Base-by-base conservation (phyloP, 768 basidiomycete genomes). In the Tricholoma flavovirens region DNA sequence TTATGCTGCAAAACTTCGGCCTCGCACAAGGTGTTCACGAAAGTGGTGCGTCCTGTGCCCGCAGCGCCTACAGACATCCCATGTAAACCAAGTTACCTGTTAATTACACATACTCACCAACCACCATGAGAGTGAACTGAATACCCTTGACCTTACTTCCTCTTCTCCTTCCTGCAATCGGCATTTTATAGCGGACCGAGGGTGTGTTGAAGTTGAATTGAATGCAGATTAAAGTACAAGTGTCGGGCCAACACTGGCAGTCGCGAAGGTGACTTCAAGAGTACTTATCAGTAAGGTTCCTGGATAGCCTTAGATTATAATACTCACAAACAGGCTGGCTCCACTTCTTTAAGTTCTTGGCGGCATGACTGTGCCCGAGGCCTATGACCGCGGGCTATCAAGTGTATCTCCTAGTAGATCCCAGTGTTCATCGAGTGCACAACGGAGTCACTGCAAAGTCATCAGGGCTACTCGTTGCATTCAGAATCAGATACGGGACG, bases 11-110 rank as follows among this genome's bases (percentile, higher is more conserved):
- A 75, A 22, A 93, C 85, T 59, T 86, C 82, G 4, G 83, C 79
- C 70, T 93, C 91, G 72, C 89, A 90, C 43, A 95, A 83, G 40
- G 92, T 94, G 75, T 95, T 95, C 67, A 95, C 88, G 64, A 95
- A 93, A 36, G 92, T 93, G 42, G 91, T 93, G 53, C 90, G 81
- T 22, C 89, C 89, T 51, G 89, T 90, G 40, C 92, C 92, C 64
- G 90, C 91, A 57, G 87, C 86, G 69, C 92, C 92, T 94, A 62
- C 36, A 50, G 49, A 58, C 51, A 57, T 38, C 51, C 56, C 32
- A 55, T 35, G 59, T 33, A 49, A 35, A 17, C 11, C 53, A 14
- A 33, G 43, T 52, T 15, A 5, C 24, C 24, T 22, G 45, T 11
- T 21, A 51, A 24, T 5, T 22, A 17, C n/a, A 54, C 29, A 12